Evolutionary conservation across 164 flowering plant genomes (phyloP).

Genomic region (Tetracentron sinense): DNA sequence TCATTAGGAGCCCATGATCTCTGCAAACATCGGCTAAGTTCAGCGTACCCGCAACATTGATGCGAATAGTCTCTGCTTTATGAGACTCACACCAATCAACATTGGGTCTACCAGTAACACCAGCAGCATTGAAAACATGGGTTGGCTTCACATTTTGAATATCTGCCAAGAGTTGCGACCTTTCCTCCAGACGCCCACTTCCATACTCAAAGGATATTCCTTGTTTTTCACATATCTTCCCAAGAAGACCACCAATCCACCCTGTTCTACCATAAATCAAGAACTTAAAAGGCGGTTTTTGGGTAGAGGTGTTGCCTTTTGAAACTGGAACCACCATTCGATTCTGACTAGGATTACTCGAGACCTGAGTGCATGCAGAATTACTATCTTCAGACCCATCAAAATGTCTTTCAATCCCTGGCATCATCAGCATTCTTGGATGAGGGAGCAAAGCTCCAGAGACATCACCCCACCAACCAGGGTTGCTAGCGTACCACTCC

Average conservation of each 20-base stretch:
- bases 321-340: constrained; percentile 20
- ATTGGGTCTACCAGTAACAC: constrained; percentile 28
- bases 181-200: constrained; percentile 23
- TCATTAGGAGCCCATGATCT: constrained; percentile 20
- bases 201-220: constrained; percentile 26
- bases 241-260: constrained; percentile 31
- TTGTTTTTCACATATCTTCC: constrained; percentile 22
- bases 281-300: constrained; percentile 5
- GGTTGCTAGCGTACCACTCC: constrained; percentile 14
- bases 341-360: constrained; percentile 9
- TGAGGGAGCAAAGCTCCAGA: constrained; percentile 18
- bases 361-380: not conserved
- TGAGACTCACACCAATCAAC: constrained; percentile 31
- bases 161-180: constrained; percentile 17
- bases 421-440: constrained; percentile 21
- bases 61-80: constrained; percentile 26
- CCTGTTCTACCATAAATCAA: constrained; percentile 11
- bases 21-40: constrained; percentile 24
- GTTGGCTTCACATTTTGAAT: constrained; percentile 24
- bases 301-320: constrained; percentile 7
- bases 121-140: constrained; percentile 29
- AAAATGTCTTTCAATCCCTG: constrained; percentile 8
- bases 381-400: constrained; percentile 12
- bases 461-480: constrained; percentile 19
- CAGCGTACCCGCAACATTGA: constrained; percentile 25